These are phyloP conservation scores for Camillea tinctor DNA, from an alignment of 2,329 filamentous ascomycete genomes.

Conservation along the genomic window DNA sequence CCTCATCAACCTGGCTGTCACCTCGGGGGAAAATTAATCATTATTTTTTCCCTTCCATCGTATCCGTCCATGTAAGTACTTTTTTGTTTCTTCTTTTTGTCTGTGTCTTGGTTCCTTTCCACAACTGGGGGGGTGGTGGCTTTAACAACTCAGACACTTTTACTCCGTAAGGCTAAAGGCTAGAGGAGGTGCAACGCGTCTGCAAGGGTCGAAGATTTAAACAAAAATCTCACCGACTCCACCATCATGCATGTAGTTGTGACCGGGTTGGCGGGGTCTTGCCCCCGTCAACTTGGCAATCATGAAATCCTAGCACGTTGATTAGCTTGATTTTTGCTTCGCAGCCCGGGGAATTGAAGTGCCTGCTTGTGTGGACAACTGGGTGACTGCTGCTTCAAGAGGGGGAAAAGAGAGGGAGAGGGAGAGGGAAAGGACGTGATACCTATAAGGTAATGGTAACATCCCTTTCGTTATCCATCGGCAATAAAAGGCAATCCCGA, in stretches of 20 bases:
- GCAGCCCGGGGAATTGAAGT: neutral
- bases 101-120: neutral
- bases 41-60: neutral
- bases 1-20: neutral
- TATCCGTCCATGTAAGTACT: neutral
- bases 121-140: neutral
- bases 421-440: neutral
- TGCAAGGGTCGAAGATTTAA: neutral
- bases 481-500: neutral
- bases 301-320: neutral
- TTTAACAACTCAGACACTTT: neutral
- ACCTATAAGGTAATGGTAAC: neutral
- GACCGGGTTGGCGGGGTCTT: conserved; percentile 1
- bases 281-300: neutral
- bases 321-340: neutral
- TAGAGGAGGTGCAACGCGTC: neutral
- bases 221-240: neutral
- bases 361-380: neutral
- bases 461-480: neutral
- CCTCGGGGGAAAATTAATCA: neutral
- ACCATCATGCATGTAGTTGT: neutral
- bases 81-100: neutral
- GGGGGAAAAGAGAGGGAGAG: no score
- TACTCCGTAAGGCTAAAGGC: no score
- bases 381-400: no score